Base-by-base conservation (phyloP, 2,329 filamentous ascomycete species). In the Leptographium lundbergii region DNA sequence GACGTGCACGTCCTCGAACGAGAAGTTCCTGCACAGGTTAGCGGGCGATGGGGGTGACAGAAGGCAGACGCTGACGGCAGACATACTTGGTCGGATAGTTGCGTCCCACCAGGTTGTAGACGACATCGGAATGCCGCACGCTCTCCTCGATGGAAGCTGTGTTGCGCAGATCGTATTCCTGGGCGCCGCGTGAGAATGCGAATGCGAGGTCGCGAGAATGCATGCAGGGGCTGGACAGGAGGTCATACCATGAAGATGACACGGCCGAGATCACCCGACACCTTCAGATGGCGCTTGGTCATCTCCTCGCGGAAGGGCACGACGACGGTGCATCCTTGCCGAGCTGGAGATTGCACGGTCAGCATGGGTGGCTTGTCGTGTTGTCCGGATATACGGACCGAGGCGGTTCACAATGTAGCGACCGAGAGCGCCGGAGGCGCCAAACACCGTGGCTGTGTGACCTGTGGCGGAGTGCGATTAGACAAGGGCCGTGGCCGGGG, bases 371-470 rank as follows among this genome's bases (percentile, higher is more conserved):
- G 14, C 14, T 19, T 42, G 39, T 19, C 39, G 39, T 6, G 19
- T 7, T 42, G 39, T 47, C 45, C 48, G 52, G 34, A 48, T 36
- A 25, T 19, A 62, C 74, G 64, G 71, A 81, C 91, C 91, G 70
- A 99, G 81, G 72, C 90, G 84, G 77, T 96, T 96, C 70, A 99
- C 94, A 70, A 99, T 95, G 74, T 99, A 99, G 71, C 94, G 86
- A 70, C 94, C 94, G 59, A 99, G 78, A 73, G 95, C 92, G 64
- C 94, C 94, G 62, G 91, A 96, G 69, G 94, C 94, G 75, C 94
- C 94, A 75, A 99, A 99, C 68, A 99, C 92, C 61, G 94, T 99
- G 62, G 89, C 92, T 63, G 91, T 96, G 76, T 97, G 91, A 66
- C 92, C 92, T 90, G 74, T 66, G 61, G 57, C 56, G 48, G 3